These are phyloP conservation scores for Pythium myriotylum DNA, from an alignment of 352 stramenopile genomes.

Conservation along the genomic window DNA sequence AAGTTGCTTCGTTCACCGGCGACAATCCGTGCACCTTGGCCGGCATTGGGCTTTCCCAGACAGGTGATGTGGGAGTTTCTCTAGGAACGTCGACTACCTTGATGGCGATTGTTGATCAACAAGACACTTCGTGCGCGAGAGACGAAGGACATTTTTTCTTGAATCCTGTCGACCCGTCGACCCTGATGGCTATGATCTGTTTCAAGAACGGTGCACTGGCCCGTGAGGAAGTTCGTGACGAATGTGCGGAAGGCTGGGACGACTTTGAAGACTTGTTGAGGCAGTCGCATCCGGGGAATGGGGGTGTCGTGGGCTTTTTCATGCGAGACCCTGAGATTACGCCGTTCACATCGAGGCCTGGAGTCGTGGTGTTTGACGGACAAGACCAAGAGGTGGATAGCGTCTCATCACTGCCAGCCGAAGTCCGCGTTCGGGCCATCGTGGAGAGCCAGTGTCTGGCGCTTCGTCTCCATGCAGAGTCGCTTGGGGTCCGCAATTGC, in stretches of 20 bases:
- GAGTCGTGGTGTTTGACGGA: conserved; percentile 47
- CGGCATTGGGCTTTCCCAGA: conserved; percentile 56
- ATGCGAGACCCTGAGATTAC: conserved; percentile 72
- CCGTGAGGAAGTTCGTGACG: conserved; percentile 61
- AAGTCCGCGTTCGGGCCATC: conserved; percentile 51
- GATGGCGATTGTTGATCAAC: conserved; percentile 54
- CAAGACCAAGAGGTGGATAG: conserved; percentile 30
- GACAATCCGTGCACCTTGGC: conserved; percentile 84
- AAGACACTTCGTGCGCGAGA: conserved; percentile 44
- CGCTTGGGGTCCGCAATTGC: conserved; percentile 49
- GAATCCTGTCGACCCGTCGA: conserved; percentile 75
- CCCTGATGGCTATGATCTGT: conserved; percentile 84
- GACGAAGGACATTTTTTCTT: conserved; percentile 84
- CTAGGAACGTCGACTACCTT: conserved; percentile 69
- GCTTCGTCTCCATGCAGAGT: conserved; percentile 55
- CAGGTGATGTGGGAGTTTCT: conserved; percentile 62
- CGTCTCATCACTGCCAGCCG: neutral
- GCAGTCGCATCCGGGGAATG: conserved; percentile 45
- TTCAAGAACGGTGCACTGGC: conserved; percentile 87
- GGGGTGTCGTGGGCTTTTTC: conserved; percentile 57
- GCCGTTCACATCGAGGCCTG: conserved; percentile 44
- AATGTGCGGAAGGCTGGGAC: conserved; percentile 46
- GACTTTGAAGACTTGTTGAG: conserved; percentile 57
- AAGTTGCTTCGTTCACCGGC: conserved; percentile 75
- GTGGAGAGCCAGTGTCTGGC: conserved; percentile 70